A percentile compares a stretch with the other conserved stretches of the same genome.
phyloP scores from a whole-genome alignment of 305 asterid genomes.

The Plantago coronopus region DNA sequence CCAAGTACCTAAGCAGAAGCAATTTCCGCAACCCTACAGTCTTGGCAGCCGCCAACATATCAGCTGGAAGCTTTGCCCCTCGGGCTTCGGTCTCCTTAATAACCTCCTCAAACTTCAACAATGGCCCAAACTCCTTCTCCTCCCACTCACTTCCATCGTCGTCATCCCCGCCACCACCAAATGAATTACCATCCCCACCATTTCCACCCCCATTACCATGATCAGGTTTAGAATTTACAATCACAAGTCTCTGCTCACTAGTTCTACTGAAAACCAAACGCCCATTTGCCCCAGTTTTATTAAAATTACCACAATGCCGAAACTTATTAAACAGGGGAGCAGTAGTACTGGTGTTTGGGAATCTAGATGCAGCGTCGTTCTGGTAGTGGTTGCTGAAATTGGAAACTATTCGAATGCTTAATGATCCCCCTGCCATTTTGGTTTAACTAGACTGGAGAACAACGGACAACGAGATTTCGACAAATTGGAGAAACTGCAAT shows the following conservation, averaged over 20 bases:
- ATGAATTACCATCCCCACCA: constrained; percentile 58
- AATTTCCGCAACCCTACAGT: constrained; percentile 64
- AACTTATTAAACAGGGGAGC: constrained; percentile 13
- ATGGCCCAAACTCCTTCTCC: constrained; percentile 76
- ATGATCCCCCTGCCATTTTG: constrained; percentile 54
- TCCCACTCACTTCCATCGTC: constrained; percentile 47
- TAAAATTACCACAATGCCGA: constrained; percentile 17
- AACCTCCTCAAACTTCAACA: constrained; percentile 84
- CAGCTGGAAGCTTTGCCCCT: constrained; percentile 78
- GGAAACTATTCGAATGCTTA: constrained; percentile 36
- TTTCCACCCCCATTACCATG: constrained; percentile 31
- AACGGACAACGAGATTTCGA: constrained; percentile 29
- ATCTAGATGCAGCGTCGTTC: constrained; percentile 32
- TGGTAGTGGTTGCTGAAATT: constrained; percentile 34
- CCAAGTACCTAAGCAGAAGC: constrained; percentile 71
- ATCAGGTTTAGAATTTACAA: constrained; percentile 27
- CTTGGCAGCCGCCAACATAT: constrained; percentile 93
- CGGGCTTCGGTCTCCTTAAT: constrained; percentile 67
- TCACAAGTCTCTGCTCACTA: constrained; percentile 31
- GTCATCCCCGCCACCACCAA: constrained; percentile 45
- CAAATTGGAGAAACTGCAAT: constrained; percentile 23
- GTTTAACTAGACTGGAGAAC: not conserved
- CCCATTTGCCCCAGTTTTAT: constrained; percentile 23
- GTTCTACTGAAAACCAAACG: constrained; percentile 19
- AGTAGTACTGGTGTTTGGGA: constrained; percentile 25